Evolutionary conservation across 2,329 filamentous ascomycete genomes (phyloP), one percentile per base, ranked within the genome.

Genomic region (Ophiognomonia clavigignenti-juglandacearum): DNA sequence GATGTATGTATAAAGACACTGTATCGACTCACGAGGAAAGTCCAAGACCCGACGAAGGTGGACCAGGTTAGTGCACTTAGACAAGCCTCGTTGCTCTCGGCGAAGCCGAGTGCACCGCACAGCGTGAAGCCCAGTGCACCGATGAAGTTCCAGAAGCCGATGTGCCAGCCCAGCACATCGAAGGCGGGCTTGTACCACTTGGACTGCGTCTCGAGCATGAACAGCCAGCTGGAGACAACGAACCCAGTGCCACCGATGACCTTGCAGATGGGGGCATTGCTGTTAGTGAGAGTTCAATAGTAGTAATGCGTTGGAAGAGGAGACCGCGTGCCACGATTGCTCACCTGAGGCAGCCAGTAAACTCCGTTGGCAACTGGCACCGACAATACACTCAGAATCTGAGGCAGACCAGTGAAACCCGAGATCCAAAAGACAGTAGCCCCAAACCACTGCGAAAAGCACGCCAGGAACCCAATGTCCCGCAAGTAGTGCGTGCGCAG

Each of bases 191-290:
- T 64, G 55, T 77, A 85, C 82, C 83, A 86, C 38, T 69, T 73
- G 34, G 69, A 59, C 61, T 86, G 82, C 3, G 80, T 83, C 61
- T 86, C 83, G 7, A 86, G 57, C 73, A 84, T 84, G 61, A 84
- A 85, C 2, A 86, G 62, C 3, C 66, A 56, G 19, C 74, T 68
- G 6, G 70, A 83, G 20, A 82, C 56, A 50, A 85, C 74, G 61
- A 86, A 86, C 4, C 81, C 78, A 0, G 60, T 59, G 1, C 82
- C 82, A 4, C 83, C 82, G 3, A 85, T 63, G 6, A 85, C 75
- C 57, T 85, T 77, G 0, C 73, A 0, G 71, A 52, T 6, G 8
- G 23, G 8, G 31, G 16, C 4, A 5, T 27, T 8, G n/a, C n/a
- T n/a, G n/a, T n/a, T n/a, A n/a, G n/a, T n/a, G n/a, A n/a, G 16